These are phyloP conservation scores for Pythium coloratum DNA, from an alignment of 352 stramenopile species.

Conservation along the genomic window DNA sequence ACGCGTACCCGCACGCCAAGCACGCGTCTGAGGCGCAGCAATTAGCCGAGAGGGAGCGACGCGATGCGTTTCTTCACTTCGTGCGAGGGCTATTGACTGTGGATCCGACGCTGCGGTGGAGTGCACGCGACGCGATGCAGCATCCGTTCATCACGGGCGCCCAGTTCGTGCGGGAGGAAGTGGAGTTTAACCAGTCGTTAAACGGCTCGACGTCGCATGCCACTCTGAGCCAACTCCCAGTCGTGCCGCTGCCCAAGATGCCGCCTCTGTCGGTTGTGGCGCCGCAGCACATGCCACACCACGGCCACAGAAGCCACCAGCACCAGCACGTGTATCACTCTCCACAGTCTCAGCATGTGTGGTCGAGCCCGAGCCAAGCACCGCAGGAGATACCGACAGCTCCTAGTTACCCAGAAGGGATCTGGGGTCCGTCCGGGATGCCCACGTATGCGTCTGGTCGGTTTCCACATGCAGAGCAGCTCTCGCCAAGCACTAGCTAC, in stretches of 20 bases:
- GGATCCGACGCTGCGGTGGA: conserved; percentile 41
- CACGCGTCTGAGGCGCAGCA: conserved; percentile 21
- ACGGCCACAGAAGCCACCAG: not conserved
- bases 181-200: conserved; percentile 3
- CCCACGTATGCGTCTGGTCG: conserved; percentile 13
- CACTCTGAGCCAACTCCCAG: not conserved
- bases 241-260: conserved; percentile 7
- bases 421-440: conserved; percentile 20
- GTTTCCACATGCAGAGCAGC: conserved; percentile 5
- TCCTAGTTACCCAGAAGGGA: not conserved
- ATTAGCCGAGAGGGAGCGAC: conserved; percentile 19
- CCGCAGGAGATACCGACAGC: not conserved
- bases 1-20: conserved; percentile 40
- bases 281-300: not conserved
- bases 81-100: conserved; percentile 30
- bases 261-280: not conserved
- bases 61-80: conserved; percentile 46
- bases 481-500: conserved; percentile 19
- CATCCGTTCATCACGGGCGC: conserved; percentile 52
- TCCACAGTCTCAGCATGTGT: not conserved
- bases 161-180: conserved; percentile 21
- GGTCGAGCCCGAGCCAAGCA: conserved; percentile 9
- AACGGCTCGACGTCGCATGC: not conserved
- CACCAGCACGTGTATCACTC: not conserved
- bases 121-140: conserved; percentile 34